Conservation (phyloP, 2,329 filamentous ascomycete genomes). For the Fusarium xylarioides region DNA sequence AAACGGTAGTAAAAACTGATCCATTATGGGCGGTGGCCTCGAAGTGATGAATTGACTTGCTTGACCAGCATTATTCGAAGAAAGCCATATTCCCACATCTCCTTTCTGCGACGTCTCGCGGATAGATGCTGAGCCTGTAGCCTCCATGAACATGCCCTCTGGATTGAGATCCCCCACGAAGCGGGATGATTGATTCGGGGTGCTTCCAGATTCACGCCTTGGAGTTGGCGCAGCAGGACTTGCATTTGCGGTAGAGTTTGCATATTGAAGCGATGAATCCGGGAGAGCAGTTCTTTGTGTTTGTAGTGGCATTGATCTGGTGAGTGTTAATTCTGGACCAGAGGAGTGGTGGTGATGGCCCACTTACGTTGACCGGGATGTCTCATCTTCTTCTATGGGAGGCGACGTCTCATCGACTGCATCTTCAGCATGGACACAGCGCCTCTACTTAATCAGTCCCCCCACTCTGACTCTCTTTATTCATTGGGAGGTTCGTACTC, state of each 20-base stretch:
- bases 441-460: slow-evolving; percentile 46
- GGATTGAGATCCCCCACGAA: slow-evolving; percentile 69
- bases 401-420: slow-evolving; percentile 42
- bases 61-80: slow-evolving; percentile 43
- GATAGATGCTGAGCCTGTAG: slow-evolving; percentile 51
- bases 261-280: slow-evolving; percentile 3
- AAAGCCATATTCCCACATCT: slow-evolving; percentile 66
- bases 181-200: slow-evolving; percentile 49
- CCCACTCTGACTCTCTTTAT: too few relatives aligned
- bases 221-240: slow-evolving; percentile 7
- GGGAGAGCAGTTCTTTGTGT: slow-evolving; percentile 10
- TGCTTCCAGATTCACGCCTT: slow-evolving; percentile 29
- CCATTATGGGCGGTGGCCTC: slow-evolving; percentile 51
- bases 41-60: slow-evolving; percentile 51
- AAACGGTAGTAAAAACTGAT: slow-evolving; percentile 53
- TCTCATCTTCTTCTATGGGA: slow-evolving; percentile 30
- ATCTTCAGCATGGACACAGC: slow-evolving; percentile 55
- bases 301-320: slow-evolving; percentile 22
- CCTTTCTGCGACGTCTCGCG: slow-evolving; percentile 56
- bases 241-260: not conserved
- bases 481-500: not conserved
- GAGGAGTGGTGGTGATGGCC: not conserved
- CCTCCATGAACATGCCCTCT: slow-evolving; percentile 67
- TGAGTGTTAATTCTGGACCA: not conserved
- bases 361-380: slow-evolving; percentile 47